Percentiles rank a stretch among this genome's conserved stretches.
These are phyloP conservation scores for Aspergillus aculeatus DNA, from an alignment of 2,329 filamentous ascomycete species.

Conservation along the genomic window DNA sequence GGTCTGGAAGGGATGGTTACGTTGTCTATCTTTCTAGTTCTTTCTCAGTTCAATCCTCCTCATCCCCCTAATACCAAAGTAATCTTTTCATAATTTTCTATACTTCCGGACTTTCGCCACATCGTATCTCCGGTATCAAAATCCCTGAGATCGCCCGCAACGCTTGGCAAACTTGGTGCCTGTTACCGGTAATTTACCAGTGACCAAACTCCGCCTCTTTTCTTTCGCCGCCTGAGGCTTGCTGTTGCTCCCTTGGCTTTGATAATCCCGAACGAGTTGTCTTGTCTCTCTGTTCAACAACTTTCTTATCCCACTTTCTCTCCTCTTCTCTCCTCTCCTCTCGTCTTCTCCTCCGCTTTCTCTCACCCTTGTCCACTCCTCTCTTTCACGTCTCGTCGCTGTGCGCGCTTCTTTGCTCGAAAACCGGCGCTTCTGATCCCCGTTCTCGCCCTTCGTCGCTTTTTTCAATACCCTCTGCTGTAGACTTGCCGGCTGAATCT, in stretches of 20 bases:
- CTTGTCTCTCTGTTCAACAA: constrained; percentile 12
- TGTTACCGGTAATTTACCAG: constrained; percentile 18
- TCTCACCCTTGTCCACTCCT: not conserved
- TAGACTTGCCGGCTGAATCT: constrained; percentile 1
- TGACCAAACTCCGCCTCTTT: constrained; percentile 10
- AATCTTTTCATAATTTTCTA: not conserved
- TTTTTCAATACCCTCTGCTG: constrained; percentile 1
- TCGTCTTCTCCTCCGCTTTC: constrained; percentile 2
- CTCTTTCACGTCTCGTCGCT: not conserved
- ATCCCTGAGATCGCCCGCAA: constrained; percentile 10
- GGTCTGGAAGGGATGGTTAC: not conserved
- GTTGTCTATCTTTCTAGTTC: not conserved
- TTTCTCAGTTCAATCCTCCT: not conserved
- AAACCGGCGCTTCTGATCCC: constrained; percentile 11
- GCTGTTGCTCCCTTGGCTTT: constrained; percentile 8
- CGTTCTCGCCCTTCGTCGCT: constrained; percentile 14
- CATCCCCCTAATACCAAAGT: no score
- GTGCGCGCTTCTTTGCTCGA: not conserved
- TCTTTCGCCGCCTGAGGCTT: not conserved
- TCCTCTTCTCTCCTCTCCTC: constrained; percentile 11
- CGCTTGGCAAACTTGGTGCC: constrained; percentile 19
- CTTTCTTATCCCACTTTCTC: constrained; percentile 19
- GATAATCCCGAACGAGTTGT: constrained; percentile 8
- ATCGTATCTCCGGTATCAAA: constrained; percentile 22
- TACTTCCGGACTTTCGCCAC: constrained; percentile 11